phyloP scores from a whole-genome alignment of 2,329 filamentous ascomycete species.

The Cadophora sp. region DNA sequence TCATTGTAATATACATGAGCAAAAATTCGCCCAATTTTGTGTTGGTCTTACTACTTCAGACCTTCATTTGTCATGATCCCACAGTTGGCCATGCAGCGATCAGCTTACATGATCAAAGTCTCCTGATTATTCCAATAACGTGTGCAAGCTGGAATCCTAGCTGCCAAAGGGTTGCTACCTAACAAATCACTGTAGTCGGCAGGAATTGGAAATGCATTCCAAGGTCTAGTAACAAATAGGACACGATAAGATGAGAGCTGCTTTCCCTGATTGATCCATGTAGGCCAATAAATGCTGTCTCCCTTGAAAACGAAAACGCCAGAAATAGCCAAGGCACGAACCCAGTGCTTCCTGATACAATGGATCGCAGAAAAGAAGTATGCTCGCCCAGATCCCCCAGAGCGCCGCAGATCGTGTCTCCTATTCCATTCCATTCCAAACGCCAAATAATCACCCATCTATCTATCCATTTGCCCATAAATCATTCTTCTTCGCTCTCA shows the following conservation, averaged over 20 bases:
- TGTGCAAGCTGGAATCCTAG: no score
- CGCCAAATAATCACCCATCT: background rate
- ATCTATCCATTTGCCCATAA: background rate
- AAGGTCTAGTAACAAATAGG: background rate
- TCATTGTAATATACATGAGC: no score
- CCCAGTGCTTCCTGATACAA: background rate
- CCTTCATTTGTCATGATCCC: background rate
- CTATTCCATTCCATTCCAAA: background rate
- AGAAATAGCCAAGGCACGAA: background rate
- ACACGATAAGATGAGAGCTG: background rate
- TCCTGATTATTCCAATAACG: no score
- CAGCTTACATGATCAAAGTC: background rate
- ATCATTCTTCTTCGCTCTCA: slow-evolving; percentile 35
- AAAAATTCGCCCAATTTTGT: no score
- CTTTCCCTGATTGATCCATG: background rate
- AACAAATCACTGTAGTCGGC: no score
- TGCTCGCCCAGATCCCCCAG: no score
- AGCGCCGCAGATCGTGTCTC: no score
- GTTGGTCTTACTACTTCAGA: background rate
- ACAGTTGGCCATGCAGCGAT: background rate
- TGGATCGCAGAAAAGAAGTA: background rate
- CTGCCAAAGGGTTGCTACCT: no score
- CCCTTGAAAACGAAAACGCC: background rate
- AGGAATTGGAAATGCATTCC: no score
- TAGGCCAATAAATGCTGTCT: background rate